Evolutionary conservation across 805 yeast species (phyloP).

Genomic region (Cyberlindnera samutprakarnensis): DNA sequence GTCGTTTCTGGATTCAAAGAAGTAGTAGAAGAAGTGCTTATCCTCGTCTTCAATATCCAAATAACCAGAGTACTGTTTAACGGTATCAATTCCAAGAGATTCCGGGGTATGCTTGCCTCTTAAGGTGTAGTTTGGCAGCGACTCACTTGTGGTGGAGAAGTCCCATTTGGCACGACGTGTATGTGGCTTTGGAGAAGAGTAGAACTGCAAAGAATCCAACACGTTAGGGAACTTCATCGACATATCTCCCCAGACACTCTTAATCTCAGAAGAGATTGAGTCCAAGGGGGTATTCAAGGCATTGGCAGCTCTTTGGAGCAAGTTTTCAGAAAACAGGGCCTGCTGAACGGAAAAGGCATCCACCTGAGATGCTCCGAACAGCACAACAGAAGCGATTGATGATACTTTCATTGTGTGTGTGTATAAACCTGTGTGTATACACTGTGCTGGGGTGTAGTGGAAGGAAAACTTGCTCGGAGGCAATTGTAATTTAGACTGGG

Average conservation of each 20-base stretch:
- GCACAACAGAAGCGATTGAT: constrained; percentile 22
- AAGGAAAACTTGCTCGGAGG: too few relatives aligned
- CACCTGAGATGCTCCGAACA: constrained; percentile 12
- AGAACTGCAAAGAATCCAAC: constrained; percentile 39
- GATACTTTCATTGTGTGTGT: constrained; percentile 9
- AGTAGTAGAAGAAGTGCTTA: constrained; percentile 81
- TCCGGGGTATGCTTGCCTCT: constrained; percentile 56
- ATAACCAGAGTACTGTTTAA: constrained; percentile 80
- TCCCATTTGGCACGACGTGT: constrained; percentile 25
- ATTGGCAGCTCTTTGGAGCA: constrained; percentile 41
- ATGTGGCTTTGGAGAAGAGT: constrained; percentile 40
- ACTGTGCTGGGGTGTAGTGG: too few relatives aligned
- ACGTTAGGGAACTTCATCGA: constrained; percentile 52
- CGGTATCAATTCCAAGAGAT: constrained; percentile 69
- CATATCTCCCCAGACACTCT: constrained; percentile 57
- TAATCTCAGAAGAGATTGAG: constrained; percentile 39
- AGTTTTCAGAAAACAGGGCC: constrained; percentile 23
- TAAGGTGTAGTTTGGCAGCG: constrained; percentile 43
- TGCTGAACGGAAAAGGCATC: constrained; percentile 27
- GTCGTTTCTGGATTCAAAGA: constrained; percentile 82
- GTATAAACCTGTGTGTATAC: too few relatives aligned
- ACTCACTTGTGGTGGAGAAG: constrained; percentile 32
- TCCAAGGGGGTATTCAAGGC: constrained; percentile 45
- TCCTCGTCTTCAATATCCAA: constrained; percentile 77
- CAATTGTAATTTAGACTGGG: too few relatives aligned